Evolutionary conservation across 345 rosid species (phyloP).

Genomic region (Moringa oleifera): DNA sequence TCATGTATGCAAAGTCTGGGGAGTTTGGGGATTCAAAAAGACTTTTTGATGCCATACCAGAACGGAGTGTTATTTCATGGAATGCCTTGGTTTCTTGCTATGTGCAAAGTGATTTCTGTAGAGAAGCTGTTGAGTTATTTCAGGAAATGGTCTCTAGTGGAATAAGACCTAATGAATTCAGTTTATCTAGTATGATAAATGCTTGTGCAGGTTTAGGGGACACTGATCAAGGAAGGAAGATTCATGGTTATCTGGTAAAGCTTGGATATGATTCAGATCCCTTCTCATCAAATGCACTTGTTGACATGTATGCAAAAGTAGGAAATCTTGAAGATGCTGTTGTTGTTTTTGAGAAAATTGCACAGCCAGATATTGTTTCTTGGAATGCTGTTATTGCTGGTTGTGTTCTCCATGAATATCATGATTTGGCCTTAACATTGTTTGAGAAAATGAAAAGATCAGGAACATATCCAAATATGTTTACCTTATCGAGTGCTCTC

Average conservation of each 20-base stretch:
- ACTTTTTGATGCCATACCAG: constrained; percentile 34
- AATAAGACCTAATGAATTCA: constrained; percentile 48
- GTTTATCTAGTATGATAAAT: constrained; percentile 45
- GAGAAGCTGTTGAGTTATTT: constrained; percentile 38
- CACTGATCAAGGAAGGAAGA: constrained; percentile 31
- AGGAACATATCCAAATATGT: constrained; percentile 37
- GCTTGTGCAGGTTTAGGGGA: constrained; percentile 45
- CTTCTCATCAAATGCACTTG: constrained; percentile 48
- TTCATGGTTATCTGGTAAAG: constrained; percentile 42
- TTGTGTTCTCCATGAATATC: constrained; percentile 38
- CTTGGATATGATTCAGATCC: constrained; percentile 42
- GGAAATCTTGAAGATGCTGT: constrained; percentile 38
- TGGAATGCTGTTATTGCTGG: constrained; percentile 63
- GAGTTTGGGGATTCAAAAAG: constrained; percentile 36
- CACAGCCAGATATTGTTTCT: constrained; percentile 43
- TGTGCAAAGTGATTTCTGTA: constrained; percentile 30
- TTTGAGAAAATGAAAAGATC: constrained; percentile 33
- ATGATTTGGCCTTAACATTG: constrained; percentile 32
- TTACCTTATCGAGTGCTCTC: constrained; percentile 44
- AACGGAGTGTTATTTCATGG: constrained; percentile 49
- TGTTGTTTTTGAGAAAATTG: constrained; percentile 32
- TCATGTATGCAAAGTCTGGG: constrained; percentile 52
- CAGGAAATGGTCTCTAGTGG: constrained; percentile 47
- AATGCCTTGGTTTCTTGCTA: constrained; percentile 47
- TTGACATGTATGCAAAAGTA: constrained; percentile 59